phyloP scores from a whole-genome alignment of 1,284 basidiomycete genomes.

The Moniliophthora roreri region DNA sequence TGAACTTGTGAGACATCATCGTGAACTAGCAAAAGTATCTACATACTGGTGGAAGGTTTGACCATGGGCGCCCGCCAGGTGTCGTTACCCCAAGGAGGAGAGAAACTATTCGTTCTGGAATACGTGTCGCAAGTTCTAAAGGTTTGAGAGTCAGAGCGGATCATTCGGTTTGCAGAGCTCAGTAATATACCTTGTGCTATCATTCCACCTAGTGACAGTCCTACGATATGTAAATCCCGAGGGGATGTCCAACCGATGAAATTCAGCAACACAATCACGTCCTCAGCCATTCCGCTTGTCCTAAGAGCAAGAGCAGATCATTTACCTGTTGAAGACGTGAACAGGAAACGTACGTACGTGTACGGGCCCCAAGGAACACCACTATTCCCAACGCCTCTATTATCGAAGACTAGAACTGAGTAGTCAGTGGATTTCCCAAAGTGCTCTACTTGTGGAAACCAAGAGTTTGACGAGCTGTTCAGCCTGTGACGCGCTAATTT shows the following conservation, averaged over 20 bases:
- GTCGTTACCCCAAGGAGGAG: constrained; percentile 72
- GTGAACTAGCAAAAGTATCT: not conserved
- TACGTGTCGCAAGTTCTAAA: constrained; percentile 63
- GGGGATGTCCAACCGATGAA: constrained; percentile 68
- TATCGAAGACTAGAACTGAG: constrained; percentile 79
- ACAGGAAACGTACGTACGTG: constrained; percentile 34
- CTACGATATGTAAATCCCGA: constrained; percentile 69
- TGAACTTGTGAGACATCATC: constrained; percentile 1
- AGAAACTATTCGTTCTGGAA: constrained; percentile 67
- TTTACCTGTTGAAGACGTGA: not conserved
- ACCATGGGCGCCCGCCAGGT: constrained; percentile 56
- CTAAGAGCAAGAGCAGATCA: constrained; percentile 36
- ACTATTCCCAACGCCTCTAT: constrained; percentile 83
- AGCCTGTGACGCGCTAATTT: constrained; percentile 39
- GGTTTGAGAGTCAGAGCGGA: not conserved
- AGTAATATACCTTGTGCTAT: constrained; percentile 64
- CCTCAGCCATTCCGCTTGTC: constrained; percentile 79
- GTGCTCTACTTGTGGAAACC: constrained; percentile 60
- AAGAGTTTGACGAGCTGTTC: constrained; percentile 63
- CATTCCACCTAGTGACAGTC: constrained; percentile 86
- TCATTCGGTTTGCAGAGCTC: not conserved
- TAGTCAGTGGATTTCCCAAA: constrained; percentile 51
- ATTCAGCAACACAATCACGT: constrained; percentile 69
- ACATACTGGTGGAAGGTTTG: constrained; percentile 61
- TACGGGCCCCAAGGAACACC: constrained; percentile 72